Evolutionary conservation across 495 filamentous ascomycete species (phyloP), one percentile per base, ranked within the genome.

Genomic region (Penicillium paxilli): DNA sequence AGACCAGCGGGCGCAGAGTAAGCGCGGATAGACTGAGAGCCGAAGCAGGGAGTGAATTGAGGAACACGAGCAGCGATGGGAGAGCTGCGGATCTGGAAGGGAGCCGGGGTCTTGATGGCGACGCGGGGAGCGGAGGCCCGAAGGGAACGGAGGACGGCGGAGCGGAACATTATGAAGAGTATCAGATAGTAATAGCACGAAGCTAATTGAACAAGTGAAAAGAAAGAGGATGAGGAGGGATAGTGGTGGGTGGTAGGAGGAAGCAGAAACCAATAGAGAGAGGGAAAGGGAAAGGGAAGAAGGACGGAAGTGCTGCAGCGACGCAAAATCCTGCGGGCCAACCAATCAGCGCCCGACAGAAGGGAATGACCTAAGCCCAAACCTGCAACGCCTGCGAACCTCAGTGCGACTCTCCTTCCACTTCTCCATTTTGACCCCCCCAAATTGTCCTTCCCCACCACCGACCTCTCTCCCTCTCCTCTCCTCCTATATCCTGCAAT

Each of bases 1-100:
- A 97, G 78, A 38, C 84, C 87, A 51, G 85, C 85, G 41, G 81
- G 83, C 40, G 94, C 88, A 44, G 92, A 92, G 79, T 98, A 98
- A 77, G 83, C 87, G 68, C 94, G 82, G 62, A 89, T 74, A 52
- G 80, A 79, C 68, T 83, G 80, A 69, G 80, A 78, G 54, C 73
- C 76, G 51, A 72, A 72, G 54, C 71, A 64, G 72, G 74, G 79
- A 60, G 73, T 62, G 65, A 78, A 72, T 67, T 75, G 73, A 62
- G 73, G 56, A 16, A 66, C 66, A 53, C 78, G 62, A 68, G 72
- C 62, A 60, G 62, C 66, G 66, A 81, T 59, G 61, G 84, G 80
- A 68, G 79, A 68, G 67, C 77, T 80, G 70, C 77, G 78, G 64
- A 82, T 80, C 64, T 76, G 74, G 67, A 72, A 69, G 65, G 80